Evolutionary conservation across 2,329 filamentous ascomycete species (phyloP).

Genomic region (Akanthomyces muscarius): DNA sequence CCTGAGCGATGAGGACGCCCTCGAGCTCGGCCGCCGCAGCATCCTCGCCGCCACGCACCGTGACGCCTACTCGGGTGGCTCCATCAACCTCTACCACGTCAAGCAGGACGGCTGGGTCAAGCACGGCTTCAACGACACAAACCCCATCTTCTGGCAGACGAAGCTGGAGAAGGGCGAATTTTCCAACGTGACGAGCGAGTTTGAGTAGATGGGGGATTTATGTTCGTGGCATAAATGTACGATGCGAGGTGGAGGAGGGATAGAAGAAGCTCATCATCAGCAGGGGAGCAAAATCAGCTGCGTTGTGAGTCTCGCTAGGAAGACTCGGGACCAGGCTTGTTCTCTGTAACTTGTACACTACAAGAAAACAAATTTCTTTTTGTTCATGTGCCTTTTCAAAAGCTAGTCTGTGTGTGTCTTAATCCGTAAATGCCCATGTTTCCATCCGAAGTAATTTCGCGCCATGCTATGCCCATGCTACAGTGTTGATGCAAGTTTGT

Average conservation of each 20-base stretch:
- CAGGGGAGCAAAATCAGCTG: not conserved
- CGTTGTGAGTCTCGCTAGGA: not conserved
- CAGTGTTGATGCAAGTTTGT: constrained; percentile 12
- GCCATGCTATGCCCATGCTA: constrained; percentile 3
- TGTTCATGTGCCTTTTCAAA: not conserved
- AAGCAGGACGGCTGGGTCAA: constrained; percentile 99
- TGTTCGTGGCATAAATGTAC: not conserved
- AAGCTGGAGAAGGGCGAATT: constrained; percentile 99
- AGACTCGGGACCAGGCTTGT: not conserved
- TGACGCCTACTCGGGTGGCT: constrained; percentile 98
- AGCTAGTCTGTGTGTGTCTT: not conserved
- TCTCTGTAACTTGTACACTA: constrained; percentile 28
- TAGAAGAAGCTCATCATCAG: not conserved
- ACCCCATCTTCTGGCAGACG: constrained; percentile 99
- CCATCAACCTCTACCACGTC: constrained; percentile 98
- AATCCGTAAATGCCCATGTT: not conserved
- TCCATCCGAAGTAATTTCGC: not conserved
- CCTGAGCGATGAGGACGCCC: constrained; percentile 77
- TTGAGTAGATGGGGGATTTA: constrained; percentile 45
- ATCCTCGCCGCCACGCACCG: constrained; percentile 95
- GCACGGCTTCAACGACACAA: constrained; percentile 96
- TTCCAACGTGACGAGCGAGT: constrained; percentile 80
- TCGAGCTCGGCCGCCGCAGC: constrained; percentile 85
- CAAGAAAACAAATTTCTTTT: constrained; percentile 18
- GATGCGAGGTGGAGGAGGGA: not conserved